Percentiles rank a stretch among this genome's conserved stretches.
phyloP scores from a whole-genome alignment of 106 monocot genomes.

The Amphibolis antarctica region DNA sequence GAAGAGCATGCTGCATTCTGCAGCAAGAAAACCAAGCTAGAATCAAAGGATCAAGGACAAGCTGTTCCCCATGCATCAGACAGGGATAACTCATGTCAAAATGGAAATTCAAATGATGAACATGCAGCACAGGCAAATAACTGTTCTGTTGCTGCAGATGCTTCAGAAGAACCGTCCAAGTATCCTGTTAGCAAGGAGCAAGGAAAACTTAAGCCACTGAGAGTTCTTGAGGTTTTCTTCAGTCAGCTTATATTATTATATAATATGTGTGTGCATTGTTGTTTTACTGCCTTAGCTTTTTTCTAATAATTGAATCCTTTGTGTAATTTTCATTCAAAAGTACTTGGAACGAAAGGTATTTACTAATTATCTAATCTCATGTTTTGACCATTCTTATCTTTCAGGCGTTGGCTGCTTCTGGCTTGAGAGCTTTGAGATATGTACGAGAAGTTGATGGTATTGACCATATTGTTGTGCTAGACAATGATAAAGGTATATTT shows the following conservation, averaged over 20 bases:
- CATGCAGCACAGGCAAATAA: slow-evolving; percentile 6
- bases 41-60: slow-evolving; percentile 15
- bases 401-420: slow-evolving; percentile 94
- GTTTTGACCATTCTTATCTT: slow-evolving; percentile 1
- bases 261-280: no score
- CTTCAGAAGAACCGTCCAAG: slow-evolving; percentile 10
- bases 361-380: neutral
- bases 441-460: slow-evolving; percentile 76
- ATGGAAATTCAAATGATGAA: slow-evolving; percentile 23
- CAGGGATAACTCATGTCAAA: slow-evolving; percentile 6
- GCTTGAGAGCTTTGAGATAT: slow-evolving; percentile 84
- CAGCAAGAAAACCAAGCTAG: slow-evolving; percentile 34
- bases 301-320: neutral
- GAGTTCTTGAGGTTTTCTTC: slow-evolving; percentile 66
- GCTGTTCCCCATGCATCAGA: slow-evolving; percentile 14
- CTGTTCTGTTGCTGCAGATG: slow-evolving; percentile 14
- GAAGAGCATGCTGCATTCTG: slow-evolving; percentile 58
- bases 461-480: slow-evolving; percentile 63
- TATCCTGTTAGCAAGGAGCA: slow-evolving; percentile 21
- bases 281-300: no score
- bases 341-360: no score
- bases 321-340: no score
- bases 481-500: slow-evolving; percentile 73
- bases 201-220: slow-evolving; percentile 39
- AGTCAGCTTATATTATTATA: neutral